Percentiles rank a stretch among this genome's conserved stretches.
Conservation (phyloP, 2,329 filamentous ascomycete genomes). For the Ascochyta koolunga region DNA sequence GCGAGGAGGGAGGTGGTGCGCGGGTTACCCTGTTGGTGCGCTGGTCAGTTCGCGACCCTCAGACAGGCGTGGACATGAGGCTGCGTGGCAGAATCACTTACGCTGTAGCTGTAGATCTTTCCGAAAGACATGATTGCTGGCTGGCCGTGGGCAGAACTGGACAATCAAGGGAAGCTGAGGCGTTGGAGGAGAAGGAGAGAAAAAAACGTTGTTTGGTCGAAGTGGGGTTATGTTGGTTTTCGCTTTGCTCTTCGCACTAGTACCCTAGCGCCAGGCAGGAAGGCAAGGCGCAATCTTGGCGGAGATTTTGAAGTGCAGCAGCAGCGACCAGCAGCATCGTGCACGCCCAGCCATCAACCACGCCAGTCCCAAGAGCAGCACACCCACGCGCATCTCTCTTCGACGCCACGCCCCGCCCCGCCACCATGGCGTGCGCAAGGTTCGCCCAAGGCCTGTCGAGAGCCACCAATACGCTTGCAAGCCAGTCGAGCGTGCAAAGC, state of each 20-base stretch:
- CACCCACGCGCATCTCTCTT: constrained; percentile 14
- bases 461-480: constrained; percentile 34
- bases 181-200: constrained; percentile 26
- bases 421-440: constrained; percentile 41
- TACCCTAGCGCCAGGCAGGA: constrained; percentile 1
- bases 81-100: constrained; percentile 19
- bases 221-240: constrained; percentile 33
- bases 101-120: constrained; percentile 90
- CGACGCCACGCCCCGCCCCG: constrained; percentile 5
- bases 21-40: constrained; percentile 73
- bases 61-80: not conserved
- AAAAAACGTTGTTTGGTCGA: constrained; percentile 37
- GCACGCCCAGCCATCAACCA: constrained; percentile 10
- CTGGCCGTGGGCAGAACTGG: constrained; percentile 27
- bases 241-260: constrained; percentile 27
- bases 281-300: not conserved
- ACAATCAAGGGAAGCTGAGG: constrained; percentile 40
- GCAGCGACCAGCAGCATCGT: not conserved
- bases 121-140: constrained; percentile 85
- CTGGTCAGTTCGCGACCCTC: constrained; percentile 27
- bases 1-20: constrained; percentile 87
- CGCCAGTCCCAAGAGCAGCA: constrained; percentile 3
- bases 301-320: constrained; percentile 5
- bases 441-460: constrained; percentile 37
- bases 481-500: constrained; percentile 30